Conservation (phyloP, 495 filamentous ascomycete species). For the Astrothelium subdiscretum region DNA sequence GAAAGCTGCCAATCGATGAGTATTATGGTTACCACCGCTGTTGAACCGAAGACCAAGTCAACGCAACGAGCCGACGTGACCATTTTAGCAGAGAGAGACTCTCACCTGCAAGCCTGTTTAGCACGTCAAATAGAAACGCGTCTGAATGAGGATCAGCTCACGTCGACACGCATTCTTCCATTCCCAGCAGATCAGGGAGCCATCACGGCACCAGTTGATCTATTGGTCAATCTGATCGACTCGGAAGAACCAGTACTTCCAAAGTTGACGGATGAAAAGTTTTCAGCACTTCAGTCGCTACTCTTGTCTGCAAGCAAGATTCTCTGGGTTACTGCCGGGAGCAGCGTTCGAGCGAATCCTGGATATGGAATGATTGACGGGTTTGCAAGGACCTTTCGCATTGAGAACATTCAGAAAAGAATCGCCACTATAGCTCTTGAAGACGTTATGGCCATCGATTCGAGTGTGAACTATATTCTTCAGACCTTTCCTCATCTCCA, state of each 20-base stretch:
- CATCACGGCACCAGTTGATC: not conserved
- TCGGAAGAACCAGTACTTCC: not conserved
- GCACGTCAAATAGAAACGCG: not conserved
- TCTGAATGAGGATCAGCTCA: not conserved
- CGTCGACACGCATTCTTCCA: not conserved
- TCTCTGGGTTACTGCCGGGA: conserved; percentile 2
- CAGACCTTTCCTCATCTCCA: not conserved
- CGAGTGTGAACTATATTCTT: not conserved
- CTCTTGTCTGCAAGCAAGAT: not conserved
- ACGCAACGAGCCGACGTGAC: not conserved
- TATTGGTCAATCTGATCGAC: not conserved
- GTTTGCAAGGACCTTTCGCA: not conserved
- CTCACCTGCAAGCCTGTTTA: not conserved
- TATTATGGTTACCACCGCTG: not conserved
- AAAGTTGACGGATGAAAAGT: not conserved
- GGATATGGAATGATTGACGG: not conserved
- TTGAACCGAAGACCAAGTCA: not conserved
- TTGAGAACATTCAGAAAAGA: not conserved
- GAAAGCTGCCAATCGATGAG: not conserved
- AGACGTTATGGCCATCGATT: not conserved
- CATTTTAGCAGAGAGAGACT: not conserved
- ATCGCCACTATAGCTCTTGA: not conserved
- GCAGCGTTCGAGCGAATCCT: not conserved
- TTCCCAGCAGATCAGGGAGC: not conserved
- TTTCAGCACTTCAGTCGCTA: not conserved